Evolutionary conservation across 2,329 filamentous ascomycete species (phyloP).

Genomic region (Claviceps sp.): DNA sequence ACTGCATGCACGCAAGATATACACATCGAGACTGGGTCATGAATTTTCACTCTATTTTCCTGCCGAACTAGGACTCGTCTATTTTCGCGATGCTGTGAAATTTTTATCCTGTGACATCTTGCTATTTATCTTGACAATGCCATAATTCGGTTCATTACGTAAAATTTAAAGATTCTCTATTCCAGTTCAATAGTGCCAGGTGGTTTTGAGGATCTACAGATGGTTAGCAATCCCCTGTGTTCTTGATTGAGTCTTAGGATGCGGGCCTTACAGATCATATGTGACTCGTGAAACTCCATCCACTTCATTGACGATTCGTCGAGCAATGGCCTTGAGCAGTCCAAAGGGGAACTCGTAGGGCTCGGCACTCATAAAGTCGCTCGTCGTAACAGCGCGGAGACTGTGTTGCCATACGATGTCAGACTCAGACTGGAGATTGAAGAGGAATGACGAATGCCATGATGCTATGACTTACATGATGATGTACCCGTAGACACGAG

Average conservation of each 20-base stretch:
- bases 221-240: not conserved
- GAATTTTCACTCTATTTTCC: too few species aligned
- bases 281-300: slow-evolving; percentile 58
- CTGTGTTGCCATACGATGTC: not conserved
- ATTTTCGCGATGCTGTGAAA: not conserved
- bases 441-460: not conserved
- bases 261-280: slow-evolving; percentile 37
- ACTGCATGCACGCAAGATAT: too few species aligned
- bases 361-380: slow-evolving; percentile 47
- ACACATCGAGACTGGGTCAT: too few species aligned
- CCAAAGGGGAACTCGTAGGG: slow-evolving; percentile 51
- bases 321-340: slow-evolving; percentile 39
- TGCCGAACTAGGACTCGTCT: too few species aligned
- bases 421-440: not conserved
- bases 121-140: not conserved
- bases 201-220: slow-evolving; percentile 38
- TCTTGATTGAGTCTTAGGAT: not conserved
- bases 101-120: not conserved
- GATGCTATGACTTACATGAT: slow-evolving; percentile 6
- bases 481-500: slow-evolving; percentile 20
- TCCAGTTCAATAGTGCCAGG: slow-evolving; percentile 60
- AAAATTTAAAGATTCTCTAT: not conserved
- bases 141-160: not conserved
- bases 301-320: slow-evolving; percentile 33
- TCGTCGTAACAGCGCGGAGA: slow-evolving; percentile 6